Conservation (phyloP, 306 rosid genomes). For the Ceratonia siliqua region DNA sequence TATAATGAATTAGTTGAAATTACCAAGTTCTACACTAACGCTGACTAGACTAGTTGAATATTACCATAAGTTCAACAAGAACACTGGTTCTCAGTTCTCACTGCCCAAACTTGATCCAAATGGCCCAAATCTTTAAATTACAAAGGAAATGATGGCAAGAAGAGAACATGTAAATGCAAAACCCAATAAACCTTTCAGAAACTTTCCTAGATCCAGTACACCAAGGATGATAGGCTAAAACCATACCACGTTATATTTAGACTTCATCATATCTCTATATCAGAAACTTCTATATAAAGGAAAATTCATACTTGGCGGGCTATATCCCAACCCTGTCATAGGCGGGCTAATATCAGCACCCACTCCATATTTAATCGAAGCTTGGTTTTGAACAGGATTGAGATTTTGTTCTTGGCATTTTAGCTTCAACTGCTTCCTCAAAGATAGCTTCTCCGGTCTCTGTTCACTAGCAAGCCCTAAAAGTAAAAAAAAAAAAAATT, state of each 20-base stretch:
- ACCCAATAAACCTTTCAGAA: constrained; percentile 3
- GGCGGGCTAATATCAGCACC: constrained; percentile 55
- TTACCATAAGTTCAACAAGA: constrained; percentile 26
- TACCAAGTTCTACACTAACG: background rate
- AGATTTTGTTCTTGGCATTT: constrained; percentile 91
- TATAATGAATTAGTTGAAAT: constrained; percentile 23
- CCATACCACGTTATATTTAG: background rate
- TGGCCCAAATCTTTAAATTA: constrained; percentile 18
- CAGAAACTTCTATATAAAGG: constrained; percentile 13
- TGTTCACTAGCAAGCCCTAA: constrained; percentile 69
- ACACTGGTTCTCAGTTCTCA: background rate
- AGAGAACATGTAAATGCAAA: background rate
- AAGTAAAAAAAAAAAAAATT: constrained; percentile 40
- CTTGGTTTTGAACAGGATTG: constrained; percentile 53
- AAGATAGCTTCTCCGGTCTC: constrained; percentile 86
- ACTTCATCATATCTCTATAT: constrained; percentile 7
- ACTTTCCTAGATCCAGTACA: constrained; percentile 30
- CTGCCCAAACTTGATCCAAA: constrained; percentile 26
- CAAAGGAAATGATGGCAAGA: background rate
- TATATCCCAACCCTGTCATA: constrained; percentile 42
- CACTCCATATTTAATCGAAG: constrained; percentile 55
- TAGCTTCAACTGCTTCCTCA: constrained; percentile 87
- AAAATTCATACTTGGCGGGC: constrained; percentile 60
- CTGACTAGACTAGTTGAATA: constrained; percentile 16
- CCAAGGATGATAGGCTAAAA: constrained; percentile 13